Evolutionary conservation across 768 basidiomycete genomes (phyloP), one percentile per base, ranked within the genome.

Genomic region (Crepidotus variabilis): DNA sequence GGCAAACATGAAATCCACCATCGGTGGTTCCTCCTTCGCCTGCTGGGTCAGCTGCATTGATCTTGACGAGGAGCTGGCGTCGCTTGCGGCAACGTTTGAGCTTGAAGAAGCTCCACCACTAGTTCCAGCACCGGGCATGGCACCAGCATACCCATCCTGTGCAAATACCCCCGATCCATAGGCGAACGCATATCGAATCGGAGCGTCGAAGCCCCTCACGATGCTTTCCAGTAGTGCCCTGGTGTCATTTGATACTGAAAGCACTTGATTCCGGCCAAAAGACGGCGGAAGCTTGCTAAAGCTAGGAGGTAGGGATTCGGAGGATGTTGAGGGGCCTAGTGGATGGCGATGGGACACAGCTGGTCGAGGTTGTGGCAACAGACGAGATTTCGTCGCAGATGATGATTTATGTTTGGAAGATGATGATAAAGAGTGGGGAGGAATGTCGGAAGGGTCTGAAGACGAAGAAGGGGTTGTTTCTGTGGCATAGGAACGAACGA

Each of bases 1-100:
- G 0, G 94, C 95, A 69, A 99, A 92, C 71, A 99, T 83, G 65
- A 98, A 97, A 72, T 99, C 97, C 20, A 98, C 82, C 90, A 98
- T 92, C 0, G 94, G 94, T 35, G 65, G 69, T 16, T 75, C 71
- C 11, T 64, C 64, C 20, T 67, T 65, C 49, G 63, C 18, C 65
- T 63, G 21, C 23, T 50, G 47, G 22, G 46, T 13, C 46, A 23
- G 20, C 46, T 48, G 53, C 2, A 9, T 47, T 14, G 45, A 47
- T 9, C 21, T 5, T 14, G 43, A 2, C 14, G 36, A 24, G 18
- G 32, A 21, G 7, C 33, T 39, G 10, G 43, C 43, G 6, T n/a
- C n/a, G 16, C 16, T 21, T n/a, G 43, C 3, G 21, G n/a, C 21
- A n/a, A n/a, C 43, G 68, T 59, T 57, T 64, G 36, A 43, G 8